Base-by-base conservation (phyloP, 495 filamentous ascomycete species). In the Daldinia loculata region DNA sequence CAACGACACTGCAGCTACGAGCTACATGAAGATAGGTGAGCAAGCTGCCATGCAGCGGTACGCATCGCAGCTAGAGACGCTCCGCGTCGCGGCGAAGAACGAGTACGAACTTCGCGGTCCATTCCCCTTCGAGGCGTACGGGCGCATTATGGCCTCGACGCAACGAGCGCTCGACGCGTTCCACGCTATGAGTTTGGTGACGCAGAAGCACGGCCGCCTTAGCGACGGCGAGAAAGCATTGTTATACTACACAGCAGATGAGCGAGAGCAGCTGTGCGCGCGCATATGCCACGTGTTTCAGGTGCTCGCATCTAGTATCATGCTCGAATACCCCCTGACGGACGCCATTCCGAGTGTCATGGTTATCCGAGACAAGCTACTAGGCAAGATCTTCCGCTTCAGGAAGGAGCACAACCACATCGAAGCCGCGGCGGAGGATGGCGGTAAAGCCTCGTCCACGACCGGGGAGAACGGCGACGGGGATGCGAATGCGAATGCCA, bases 281-380 rank as follows among this genome's bases (percentile, higher is more conserved):
- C 88, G 95, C 36, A 95, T 98, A 68, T 95, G 93, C 76, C 95
- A 99, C 84, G 85, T 99, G 43, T 91, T 98, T 66, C 92, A 95
- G 68, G 94, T 97, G 2, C 87, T 99, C 68, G 95, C 95, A 1
- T 94, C 91, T 1, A 95, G 92, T 1, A 88, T 98, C 78, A 95
- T 95, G 82, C 85, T 98, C 0, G 94, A 96, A 75, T 98, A 97
- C 69, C 95, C 95, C 0, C 81, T 99, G 41, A 96, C 91, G 26
- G 93, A 96, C 71, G 91, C 90, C 24, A 80, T 98, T 12, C 95
- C 95, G 4, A 95, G 89, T 67, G 90, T 94, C 26, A 86, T 91
- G 24, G 88, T 93, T 76, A 88, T 89, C 24, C 82, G 95, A 30
- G 95, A 98, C 74, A 83, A 93, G 61, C 79, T 98, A 45, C 84